Percentiles rank a stretch among this genome's conserved stretches.
Conservation (phyloP, 257 asterid genomes). For the Solanum sitiens region DNA sequence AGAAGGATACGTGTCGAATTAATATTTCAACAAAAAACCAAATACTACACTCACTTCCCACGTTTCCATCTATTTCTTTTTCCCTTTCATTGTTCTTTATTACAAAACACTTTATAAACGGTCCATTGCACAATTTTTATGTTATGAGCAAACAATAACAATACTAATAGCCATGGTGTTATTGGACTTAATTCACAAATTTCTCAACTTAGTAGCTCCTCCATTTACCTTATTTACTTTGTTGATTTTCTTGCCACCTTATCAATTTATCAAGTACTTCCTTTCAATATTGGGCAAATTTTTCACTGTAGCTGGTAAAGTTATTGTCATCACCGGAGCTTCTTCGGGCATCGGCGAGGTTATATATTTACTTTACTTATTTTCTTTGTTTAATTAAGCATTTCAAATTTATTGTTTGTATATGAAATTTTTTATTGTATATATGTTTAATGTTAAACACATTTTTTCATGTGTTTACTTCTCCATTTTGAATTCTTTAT, state of each 20-base stretch:
- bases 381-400: not conserved
- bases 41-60: not conserved
- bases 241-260: constrained; percentile 50
- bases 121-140: not conserved
- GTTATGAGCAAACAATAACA: not conserved
- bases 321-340: constrained; percentile 76
- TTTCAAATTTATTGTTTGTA: not conserved
- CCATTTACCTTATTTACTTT: constrained; percentile 57
- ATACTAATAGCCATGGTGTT: not conserved
- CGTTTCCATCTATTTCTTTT: not conserved
- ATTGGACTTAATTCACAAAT: constrained; percentile 43
- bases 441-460: no score
- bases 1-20: not conserved
- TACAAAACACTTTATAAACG: not conserved
- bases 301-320: constrained; percentile 54
- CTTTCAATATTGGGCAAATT: constrained; percentile 37
- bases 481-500: no score
- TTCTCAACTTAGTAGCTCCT: constrained; percentile 57
- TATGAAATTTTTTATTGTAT: no score
- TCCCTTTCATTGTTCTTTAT: not conserved
- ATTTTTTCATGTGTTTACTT: no score
- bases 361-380: not conserved
- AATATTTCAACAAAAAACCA: not conserved
- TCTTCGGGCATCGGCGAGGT: constrained; percentile 96
- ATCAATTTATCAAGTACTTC: constrained; percentile 45